Evolutionary conservation across 2,329 filamentous ascomycete genomes (phyloP), one percentile per base, ranked within the genome.

Genomic region (Teratosphaeria zuluensis): DNA sequence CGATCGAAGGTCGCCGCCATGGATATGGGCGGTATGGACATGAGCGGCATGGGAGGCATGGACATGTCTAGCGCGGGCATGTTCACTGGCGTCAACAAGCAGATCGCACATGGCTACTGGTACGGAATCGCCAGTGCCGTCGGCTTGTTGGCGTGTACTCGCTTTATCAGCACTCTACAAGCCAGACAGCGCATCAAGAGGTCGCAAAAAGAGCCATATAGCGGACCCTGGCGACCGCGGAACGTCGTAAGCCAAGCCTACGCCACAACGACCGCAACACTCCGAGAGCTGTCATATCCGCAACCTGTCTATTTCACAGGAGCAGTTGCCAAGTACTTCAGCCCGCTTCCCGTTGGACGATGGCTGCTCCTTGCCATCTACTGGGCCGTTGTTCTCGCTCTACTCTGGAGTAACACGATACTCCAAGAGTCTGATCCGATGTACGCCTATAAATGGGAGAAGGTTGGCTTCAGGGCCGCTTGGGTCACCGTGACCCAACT

Each of bases 401-500:
- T 69, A 30, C 65, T 71, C 5, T 70, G 69, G 69, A 66, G 59
- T 53, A 63, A 66, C 53, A 65, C 64, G 1, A 69, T 71, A 33
- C 56, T 71, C n/a, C 60, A 60, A 12, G 58, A 58, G 14, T 59
- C 59, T 33, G 65, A 68, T 52, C 58, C 62, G 4, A 64, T 68
- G 59, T 69, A 70, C 56, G 61, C 63, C 9, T 71, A 70, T 58
- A 68, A 67, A 38, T 70, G 68, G 67, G 85, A 88, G 69, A 82
- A 84, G 60, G 81, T 87, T 58, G 85, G 82, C 5, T 88, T 83
- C 69, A 82, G 85, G 58, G 85, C 85, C 63, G 85, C 84, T 19
- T 88, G 85, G 85, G 78, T 87, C 30, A 80, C 82, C 9, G 74
- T 86, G 53, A 83, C 80, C 2, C 85, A 88, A 69, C 78, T 88